Evolutionary conservation across 345 rosid genomes (phyloP), one percentile per base, ranked within the genome.

Genomic region (Eucalyptus fibrosa): DNA sequence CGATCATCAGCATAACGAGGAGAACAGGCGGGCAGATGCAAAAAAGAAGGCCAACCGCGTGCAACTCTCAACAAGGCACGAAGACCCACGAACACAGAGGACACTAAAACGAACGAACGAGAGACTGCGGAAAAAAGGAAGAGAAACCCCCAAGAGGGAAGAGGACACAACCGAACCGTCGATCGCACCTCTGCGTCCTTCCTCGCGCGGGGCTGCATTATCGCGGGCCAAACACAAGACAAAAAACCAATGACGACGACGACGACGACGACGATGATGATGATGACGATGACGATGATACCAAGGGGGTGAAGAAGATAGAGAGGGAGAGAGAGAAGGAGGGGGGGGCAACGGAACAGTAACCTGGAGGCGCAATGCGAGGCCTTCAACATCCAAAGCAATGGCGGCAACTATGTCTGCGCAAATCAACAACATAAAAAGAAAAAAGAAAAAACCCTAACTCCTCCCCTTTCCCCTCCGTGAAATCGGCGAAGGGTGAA

Each of bases 181-280:
- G 85, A 77, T 77, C 85, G 45, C 85, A 77, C 85, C 47, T 40
- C 47, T 6, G 47, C 83, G 47, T 21, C 14, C 83, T 40, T 23
- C 83, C 47, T 77, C 30, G 30, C 8, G 45, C 85, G 85, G 47
- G 45, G 47, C 85, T 21, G 47, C 85, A 40, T 77, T 77, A 77
- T 40, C 85, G 47, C 85, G 9, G 85, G 13, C 77, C 10, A 17
- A 65, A 65, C 77, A 17, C 18, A n/a, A n/a, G 8, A 7, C 18
- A 65, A 3, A 2, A 5, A 40, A 21, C 59, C 56, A 19, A 77
- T 7, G 23, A 19, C 9, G 24, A 21, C 62, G 14, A 19, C 28
- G 83, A 77, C 9, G 45, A 72, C 1, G 8, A 34, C 1, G 8
- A 5, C 0, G 32, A 13, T 0, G 23, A 19, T 3, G 82, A 72